Conservation (phyloP, 371 early-diverging fungal genomes). For the Syncephalis plumigaleata region DNA sequence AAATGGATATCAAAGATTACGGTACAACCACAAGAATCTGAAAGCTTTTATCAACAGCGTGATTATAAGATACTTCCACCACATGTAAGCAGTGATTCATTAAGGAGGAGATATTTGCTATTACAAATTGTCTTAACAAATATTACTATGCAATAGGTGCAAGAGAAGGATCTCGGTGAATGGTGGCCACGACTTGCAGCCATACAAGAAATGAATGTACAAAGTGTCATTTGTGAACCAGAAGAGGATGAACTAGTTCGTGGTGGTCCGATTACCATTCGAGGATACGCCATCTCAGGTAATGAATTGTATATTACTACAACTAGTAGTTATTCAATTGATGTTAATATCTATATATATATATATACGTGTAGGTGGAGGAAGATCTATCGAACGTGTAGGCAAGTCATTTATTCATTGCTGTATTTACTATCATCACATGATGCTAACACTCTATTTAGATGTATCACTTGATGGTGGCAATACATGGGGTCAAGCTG, state of each 20-base stretch:
- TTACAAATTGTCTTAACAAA: too few relatives aligned
- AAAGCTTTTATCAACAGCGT: conserved; percentile 52
- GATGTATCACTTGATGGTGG: conserved; percentile 69
- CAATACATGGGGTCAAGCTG: conserved; percentile 45
- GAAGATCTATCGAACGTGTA: background rate
- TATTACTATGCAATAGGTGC: too few relatives aligned
- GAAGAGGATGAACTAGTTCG: background rate
- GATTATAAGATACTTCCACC: conserved; percentile 76
- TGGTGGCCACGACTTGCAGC: conserved; percentile 3
- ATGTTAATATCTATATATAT: too few relatives aligned
- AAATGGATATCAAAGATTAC: conserved; percentile 56
- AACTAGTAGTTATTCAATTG: too few relatives aligned
- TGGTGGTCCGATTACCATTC: background rate
- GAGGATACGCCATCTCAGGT: conserved; percentile 7
- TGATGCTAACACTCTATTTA: conserved; percentile 26
- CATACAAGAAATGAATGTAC: conserved; percentile 7
- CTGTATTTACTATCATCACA: background rate
- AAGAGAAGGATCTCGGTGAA: conserved; percentile 3
- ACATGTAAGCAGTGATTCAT: too few relatives aligned
- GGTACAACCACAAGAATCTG: conserved; percentile 35
- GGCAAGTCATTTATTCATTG: conserved; percentile 2
- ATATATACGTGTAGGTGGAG: background rate
- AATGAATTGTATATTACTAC: background rate
- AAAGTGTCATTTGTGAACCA: conserved; percentile 5
- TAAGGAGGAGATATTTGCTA: too few relatives aligned